These are phyloP conservation scores for Immersiella caudata DNA, from an alignment of 495 filamentous ascomycete species.

Conservation along the genomic window DNA sequence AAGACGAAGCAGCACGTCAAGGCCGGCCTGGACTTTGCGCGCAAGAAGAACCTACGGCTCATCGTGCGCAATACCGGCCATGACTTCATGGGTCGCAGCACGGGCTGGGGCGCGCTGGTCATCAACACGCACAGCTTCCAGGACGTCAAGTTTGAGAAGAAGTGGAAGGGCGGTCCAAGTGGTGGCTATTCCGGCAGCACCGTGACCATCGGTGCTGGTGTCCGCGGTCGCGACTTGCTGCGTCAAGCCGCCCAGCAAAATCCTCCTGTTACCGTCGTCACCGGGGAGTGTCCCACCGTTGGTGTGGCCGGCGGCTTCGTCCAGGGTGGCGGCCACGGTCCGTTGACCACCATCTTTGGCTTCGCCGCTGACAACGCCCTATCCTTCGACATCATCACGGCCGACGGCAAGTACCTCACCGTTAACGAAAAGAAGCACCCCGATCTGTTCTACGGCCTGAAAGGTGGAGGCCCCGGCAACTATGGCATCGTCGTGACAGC, in stretches of 20 bases:
- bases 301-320: slow-evolving; percentile 50
- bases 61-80: slow-evolving; percentile 45
- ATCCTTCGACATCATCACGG: slow-evolving; percentile 54
- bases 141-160: slow-evolving; percentile 40
- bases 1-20: slow-evolving; percentile 36
- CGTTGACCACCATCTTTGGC: slow-evolving; percentile 55
- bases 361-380: slow-evolving; percentile 56
- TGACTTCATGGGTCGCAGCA: slow-evolving; percentile 42
- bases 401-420: slow-evolving; percentile 48
- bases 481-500: slow-evolving; percentile 57
- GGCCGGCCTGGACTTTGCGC: slow-evolving; percentile 46
- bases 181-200: slow-evolving; percentile 25
- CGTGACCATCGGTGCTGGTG: slow-evolving; percentile 56
- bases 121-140: slow-evolving; percentile 53
- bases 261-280: slow-evolving; percentile 44
- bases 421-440: slow-evolving; percentile 49
- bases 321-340: slow-evolving; percentile 63
- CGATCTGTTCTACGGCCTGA: slow-evolving; percentile 66
- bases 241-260: slow-evolving; percentile 36
- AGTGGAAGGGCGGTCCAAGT: slow-evolving; percentile 36
- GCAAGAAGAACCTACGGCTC: slow-evolving; percentile 37
- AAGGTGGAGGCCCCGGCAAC: slow-evolving; percentile 59
- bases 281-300: slow-evolving; percentile 48
- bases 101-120: slow-evolving; percentile 51
- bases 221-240: slow-evolving; percentile 53